A percentile compares a stretch with the other conserved stretches of the same genome.
phyloP scores from a whole-genome alignment of 352 stramenopile genomes.

The Phytopythium ostracodes region DNA sequence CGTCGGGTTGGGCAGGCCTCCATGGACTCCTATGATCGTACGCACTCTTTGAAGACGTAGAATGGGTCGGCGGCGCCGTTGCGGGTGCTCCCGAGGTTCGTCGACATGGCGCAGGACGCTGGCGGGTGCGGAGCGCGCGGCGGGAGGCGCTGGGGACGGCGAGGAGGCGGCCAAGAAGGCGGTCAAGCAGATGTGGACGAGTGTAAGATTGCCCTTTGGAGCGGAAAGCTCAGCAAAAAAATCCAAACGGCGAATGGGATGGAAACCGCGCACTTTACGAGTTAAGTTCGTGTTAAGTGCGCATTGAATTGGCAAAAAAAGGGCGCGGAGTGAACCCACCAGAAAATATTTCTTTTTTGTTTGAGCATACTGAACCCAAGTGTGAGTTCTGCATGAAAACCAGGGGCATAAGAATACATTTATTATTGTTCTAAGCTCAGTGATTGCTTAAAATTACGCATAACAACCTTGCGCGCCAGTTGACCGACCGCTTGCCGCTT shows the following conservation, averaged over 20 bases:
- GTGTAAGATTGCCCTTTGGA: not conserved
- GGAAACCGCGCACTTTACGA: not conserved
- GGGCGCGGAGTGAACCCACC: not conserved
- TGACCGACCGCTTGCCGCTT: too few relatives aligned
- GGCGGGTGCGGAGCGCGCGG: conserved; percentile 14
- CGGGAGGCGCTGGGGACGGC: not conserved
- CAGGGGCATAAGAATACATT: not conserved
- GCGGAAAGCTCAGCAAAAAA: not conserved
- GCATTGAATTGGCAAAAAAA: not conserved
- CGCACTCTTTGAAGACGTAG: conserved; percentile 85
- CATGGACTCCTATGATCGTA: too few relatives aligned
- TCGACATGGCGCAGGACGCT: conserved; percentile 21
- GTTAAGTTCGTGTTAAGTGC: not conserved
- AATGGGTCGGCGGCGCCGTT: conserved; percentile 57
- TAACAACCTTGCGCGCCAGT: not conserved
- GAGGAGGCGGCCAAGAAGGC: not conserved
- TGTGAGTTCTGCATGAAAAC: too few relatives aligned
- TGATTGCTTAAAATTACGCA: not conserved
- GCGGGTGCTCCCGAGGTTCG: conserved; percentile 2
- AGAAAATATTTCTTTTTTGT: not conserved
- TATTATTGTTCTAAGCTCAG: not conserved
- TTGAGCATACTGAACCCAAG: too few relatives aligned
- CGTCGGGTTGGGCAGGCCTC: too few relatives aligned
- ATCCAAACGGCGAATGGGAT: not conserved
- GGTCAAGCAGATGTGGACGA: not conserved